Conservation (phyloP, 306 rosid genomes). For the Glycyrrhiza uralensis region DNA sequence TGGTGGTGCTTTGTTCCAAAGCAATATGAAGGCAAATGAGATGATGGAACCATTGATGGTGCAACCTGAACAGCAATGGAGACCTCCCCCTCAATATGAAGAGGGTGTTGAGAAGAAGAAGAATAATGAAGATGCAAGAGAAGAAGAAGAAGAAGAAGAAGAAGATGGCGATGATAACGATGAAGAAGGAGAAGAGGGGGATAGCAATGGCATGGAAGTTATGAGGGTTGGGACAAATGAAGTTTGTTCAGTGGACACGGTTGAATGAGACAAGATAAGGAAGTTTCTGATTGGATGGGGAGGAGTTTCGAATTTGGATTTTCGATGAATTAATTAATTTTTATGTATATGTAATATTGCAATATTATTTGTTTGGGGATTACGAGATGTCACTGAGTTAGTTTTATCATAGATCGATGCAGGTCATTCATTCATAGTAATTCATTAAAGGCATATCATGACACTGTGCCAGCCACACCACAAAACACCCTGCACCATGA, state of each 20-base stretch:
- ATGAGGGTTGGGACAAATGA: conserved; percentile 49
- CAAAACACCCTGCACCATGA: conserved; percentile 24
- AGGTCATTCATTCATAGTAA: conserved; percentile 15
- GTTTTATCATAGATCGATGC: no score
- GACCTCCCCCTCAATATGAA: conserved; percentile 46
- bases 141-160: conserved; percentile 21
- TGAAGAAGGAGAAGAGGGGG: conserved; percentile 57
- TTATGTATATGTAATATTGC: no score
- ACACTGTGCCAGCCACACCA: no score
- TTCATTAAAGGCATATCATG: conserved; percentile 9
- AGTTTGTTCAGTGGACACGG: conserved; percentile 53
- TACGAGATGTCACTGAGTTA: conserved; percentile 20
- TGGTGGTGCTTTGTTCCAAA: neutral
- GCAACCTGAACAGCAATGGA: conserved; percentile 83
- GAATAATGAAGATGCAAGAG: neutral
- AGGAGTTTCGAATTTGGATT: neutral
- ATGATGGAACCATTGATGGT: conserved; percentile 75
- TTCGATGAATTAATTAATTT: neutral
- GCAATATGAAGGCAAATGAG: conserved; percentile 17
- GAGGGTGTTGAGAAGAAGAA: neutral
- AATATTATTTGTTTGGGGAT: conserved; percentile 26
- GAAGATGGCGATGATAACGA: conserved; percentile 32
- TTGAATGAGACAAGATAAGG: conserved; percentile 56
- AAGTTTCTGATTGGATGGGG: conserved; percentile 29
- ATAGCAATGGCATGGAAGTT: conserved; percentile 38